These are phyloP conservation scores for Pseudogymnoascus sp. DNA, from an alignment of 2,329 filamentous ascomycete species.

Conservation along the genomic window DNA sequence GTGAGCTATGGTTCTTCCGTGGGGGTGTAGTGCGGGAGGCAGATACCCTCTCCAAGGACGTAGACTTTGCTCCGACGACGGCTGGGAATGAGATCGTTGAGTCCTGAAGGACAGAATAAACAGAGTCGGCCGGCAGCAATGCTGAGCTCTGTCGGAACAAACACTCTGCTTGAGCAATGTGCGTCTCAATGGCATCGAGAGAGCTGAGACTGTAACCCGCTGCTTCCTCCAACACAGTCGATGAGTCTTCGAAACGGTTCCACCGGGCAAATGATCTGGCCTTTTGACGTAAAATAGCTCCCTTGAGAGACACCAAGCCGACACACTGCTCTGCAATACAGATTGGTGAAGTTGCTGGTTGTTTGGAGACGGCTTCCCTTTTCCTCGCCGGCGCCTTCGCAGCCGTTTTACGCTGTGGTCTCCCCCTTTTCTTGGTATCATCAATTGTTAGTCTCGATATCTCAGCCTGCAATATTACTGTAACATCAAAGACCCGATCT, in stretches of 20 bases:
- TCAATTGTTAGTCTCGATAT: slow-evolving; percentile 26
- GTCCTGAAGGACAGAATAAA: slow-evolving; percentile 84
- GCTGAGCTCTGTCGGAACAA: slow-evolving; percentile 60
- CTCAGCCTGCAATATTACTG: slow-evolving; percentile 18
- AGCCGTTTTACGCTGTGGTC: slow-evolving; percentile 24
- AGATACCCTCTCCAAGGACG: slow-evolving; percentile 20
- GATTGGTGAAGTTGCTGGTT: slow-evolving; percentile 15
- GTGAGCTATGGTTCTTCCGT: slow-evolving; percentile 14
- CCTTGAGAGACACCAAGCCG: slow-evolving; percentile 35
- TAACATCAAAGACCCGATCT: slow-evolving; percentile 18
- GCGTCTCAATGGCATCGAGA: slow-evolving; percentile 38
- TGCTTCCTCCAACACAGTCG: slow-evolving; percentile 45
- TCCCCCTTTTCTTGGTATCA: slow-evolving; percentile 26
- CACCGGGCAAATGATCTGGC: slow-evolving; percentile 36
- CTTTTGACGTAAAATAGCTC: slow-evolving; percentile 42
- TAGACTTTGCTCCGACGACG: slow-evolving; percentile 32
- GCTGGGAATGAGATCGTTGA: slow-evolving; percentile 84
- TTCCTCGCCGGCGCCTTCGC: slow-evolving; percentile 23
- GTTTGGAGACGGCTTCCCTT: slow-evolving; percentile 17
- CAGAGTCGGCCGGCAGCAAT: slow-evolving; percentile 67
- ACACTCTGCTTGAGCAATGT: slow-evolving; percentile 57
- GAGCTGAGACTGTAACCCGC: slow-evolving; percentile 35
- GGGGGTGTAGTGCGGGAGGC: slow-evolving; percentile 20
- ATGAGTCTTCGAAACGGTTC: slow-evolving; percentile 46
- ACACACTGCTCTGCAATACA: slow-evolving; percentile 28